Base-by-base conservation (phyloP, 495 filamentous ascomycete species). In the Penicillium egyptiacum region DNA sequence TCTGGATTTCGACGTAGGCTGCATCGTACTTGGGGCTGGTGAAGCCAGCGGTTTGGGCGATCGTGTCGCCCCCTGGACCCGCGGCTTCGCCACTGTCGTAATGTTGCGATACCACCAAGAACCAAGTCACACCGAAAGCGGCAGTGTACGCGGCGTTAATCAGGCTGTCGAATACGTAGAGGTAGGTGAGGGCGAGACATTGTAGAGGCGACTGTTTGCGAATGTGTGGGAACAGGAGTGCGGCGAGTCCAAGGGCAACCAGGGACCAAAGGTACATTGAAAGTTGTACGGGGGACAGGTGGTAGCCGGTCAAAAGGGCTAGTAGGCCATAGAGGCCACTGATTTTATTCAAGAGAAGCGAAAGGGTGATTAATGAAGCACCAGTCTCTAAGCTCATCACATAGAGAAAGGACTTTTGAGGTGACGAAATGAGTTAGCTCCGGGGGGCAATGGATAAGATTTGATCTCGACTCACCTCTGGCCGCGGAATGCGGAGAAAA, bases 281-380 rank as follows among this genome's bases (percentile, higher is more conserved):
- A 59, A 91, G 75, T 66, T 91, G 88, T 4, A 90, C 70, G 4
- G 84, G 78, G 16, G 87, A 89, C 30, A 86, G 78, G 55, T 82
- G 75, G 56, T 81, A 76, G 65, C 89, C 89, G n/a, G 88, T 90
- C 51, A 90, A 74, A 60, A 95, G 79, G 47, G 92, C 90, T 56
- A 96, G 87, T 50, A 96, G 79, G 64, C 92, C 92, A 74, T 92
- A 96, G 59, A 96, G 75, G 53, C 90, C 90, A 53, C 89, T 90
- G 59, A 88, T 80, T 73, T 96, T 96, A 78, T 96, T 96, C 68
- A 96, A 81, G 28, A 94, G 73, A 53, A 93, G 78, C 11, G 88
- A 85, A 58, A 93, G 77, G 6, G 87, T 84, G 56, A 94, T 87
- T 54, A 96, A 77, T 55, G 92, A 89, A 40, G 88, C 86, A 63